Conservation (phyloP, 345 rosid species). For the Excoecaria cochinchinensis region DNA sequence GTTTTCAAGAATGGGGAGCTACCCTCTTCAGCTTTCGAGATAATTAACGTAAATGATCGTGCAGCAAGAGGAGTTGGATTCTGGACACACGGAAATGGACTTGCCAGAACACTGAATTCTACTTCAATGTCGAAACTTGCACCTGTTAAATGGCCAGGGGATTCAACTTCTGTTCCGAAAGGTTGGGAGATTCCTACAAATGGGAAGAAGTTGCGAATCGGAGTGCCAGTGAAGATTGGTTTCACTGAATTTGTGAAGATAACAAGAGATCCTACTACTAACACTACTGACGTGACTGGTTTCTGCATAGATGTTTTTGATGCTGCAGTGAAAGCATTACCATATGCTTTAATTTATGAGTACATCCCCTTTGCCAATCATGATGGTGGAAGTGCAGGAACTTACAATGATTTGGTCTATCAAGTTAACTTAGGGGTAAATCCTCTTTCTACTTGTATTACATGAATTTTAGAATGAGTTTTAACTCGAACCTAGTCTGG, state of each 20-base stretch:
- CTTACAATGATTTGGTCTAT: slow-evolving; percentile 39
- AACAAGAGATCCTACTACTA: slow-evolving; percentile 30
- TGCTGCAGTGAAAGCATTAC: slow-evolving; percentile 65
- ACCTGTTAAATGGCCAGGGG: slow-evolving; percentile 47
- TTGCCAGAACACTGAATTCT: neutral
- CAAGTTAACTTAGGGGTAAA: slow-evolving; percentile 49
- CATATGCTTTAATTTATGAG: slow-evolving; percentile 72
- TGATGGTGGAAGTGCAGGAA: slow-evolving; percentile 20
- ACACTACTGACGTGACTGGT: slow-evolving; percentile 38
- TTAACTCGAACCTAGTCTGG: too few relatives aligned
- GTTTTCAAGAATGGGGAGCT: slow-evolving; percentile 33
- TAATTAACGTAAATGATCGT: slow-evolving; percentile 39
- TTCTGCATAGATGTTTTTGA: slow-evolving; percentile 79
- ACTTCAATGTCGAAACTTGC: slow-evolving; percentile 9
- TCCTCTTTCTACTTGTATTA: neutral
- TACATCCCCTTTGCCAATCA: slow-evolving; percentile 43
- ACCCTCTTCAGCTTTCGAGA: slow-evolving; percentile 26
- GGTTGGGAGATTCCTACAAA: slow-evolving; percentile 38
- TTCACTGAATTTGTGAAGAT: slow-evolving; percentile 30
- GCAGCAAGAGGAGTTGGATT: slow-evolving; percentile 28
- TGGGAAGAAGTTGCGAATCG: slow-evolving; percentile 40
- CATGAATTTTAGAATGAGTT: neutral
- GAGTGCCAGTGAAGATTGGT: slow-evolving; percentile 36
- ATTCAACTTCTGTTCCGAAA: slow-evolving; percentile 30
- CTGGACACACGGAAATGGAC: slow-evolving; percentile 32